These are phyloP conservation scores for Colletotrichum sp. DNA, from an alignment of 2,329 filamentous ascomycete species.

Conservation along the genomic window DNA sequence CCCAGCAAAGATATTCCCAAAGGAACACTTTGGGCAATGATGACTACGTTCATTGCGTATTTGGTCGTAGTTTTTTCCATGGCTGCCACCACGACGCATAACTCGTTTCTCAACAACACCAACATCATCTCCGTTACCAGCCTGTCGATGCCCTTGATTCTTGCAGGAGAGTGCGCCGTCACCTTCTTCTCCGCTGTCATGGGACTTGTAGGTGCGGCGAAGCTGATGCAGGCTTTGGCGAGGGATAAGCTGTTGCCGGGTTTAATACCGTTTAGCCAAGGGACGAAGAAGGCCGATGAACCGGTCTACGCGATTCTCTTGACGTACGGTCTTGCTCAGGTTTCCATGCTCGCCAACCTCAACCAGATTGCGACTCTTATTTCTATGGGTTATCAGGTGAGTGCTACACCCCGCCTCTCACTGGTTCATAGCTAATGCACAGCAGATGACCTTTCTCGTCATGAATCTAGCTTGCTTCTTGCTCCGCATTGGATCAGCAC, in stretches of 20 bases:
- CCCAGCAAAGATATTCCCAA: constrained; percentile 85
- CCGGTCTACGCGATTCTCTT: constrained; percentile 78
- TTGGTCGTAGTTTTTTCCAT: constrained; percentile 78
- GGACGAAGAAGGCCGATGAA: constrained; percentile 74
- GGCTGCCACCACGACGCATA: constrained; percentile 76
- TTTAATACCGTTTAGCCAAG: constrained; percentile 74
- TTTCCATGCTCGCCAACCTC: constrained; percentile 82
- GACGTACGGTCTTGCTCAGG: constrained; percentile 76
- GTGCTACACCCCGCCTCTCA: constrained; percentile 13
- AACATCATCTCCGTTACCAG: constrained; percentile 86
- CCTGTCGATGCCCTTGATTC: constrained; percentile 73
- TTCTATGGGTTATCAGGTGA: constrained; percentile 83
- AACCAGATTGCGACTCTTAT: constrained; percentile 90
- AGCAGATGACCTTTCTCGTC: constrained; percentile 85
- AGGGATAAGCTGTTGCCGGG: constrained; percentile 81
- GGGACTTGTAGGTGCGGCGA: constrained; percentile 85
- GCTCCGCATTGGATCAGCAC: constrained; percentile 84
- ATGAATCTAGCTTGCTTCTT: constrained; percentile 89
- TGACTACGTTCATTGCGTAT: constrained; percentile 78
- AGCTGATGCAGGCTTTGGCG: constrained; percentile 82
- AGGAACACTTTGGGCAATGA: constrained; percentile 80
- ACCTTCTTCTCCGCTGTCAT: constrained; percentile 87
- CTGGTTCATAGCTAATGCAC: not conserved
- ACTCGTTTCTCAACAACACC: constrained; percentile 74
- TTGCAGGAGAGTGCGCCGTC: constrained; percentile 83